Conservation (phyloP, 371 early-diverging fungal species). For the Rhizopus delemar region DNA sequence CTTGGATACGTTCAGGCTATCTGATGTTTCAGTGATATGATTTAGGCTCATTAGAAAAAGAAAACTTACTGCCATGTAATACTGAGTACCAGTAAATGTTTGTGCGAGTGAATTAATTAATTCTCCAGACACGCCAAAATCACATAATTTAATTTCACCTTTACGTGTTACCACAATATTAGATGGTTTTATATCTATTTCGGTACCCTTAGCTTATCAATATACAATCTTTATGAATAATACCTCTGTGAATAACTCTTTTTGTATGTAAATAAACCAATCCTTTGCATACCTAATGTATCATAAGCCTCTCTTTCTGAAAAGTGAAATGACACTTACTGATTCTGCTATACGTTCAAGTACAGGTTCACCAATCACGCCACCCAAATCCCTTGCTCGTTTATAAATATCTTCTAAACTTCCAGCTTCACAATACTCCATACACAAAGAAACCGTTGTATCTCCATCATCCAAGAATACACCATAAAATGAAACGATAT, state of each 20-base stretch:
- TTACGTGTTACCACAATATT: conserved; percentile 84
- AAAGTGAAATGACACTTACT: conserved; percentile 35
- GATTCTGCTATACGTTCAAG: conserved; percentile 81
- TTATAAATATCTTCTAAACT: conserved; percentile 82
- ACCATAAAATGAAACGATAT: conserved; percentile 94
- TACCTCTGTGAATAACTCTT: conserved; percentile 83
- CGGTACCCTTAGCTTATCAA: not conserved
- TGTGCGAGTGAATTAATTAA: conserved; percentile 88
- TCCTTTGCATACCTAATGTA: conserved; percentile 67
- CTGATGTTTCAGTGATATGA: conserved; percentile 7
- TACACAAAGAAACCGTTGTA: conserved; percentile 86
- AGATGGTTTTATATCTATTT: conserved; percentile 84
- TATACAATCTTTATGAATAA: conserved; percentile 8
- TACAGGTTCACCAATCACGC: conserved; percentile 75
- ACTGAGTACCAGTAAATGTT: conserved; percentile 94
- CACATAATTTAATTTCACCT: conserved; percentile 93
- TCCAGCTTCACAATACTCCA: conserved; percentile 91
- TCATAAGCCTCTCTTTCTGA: not conserved
- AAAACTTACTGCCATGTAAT: conserved; percentile 90
- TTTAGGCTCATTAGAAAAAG: not conserved
- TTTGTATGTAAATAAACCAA: conserved; percentile 77
- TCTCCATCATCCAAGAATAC: conserved; percentile 90
- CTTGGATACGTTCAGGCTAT: conserved; percentile 94
- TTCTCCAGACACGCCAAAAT: conserved; percentile 95
- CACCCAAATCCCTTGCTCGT: conserved; percentile 61